Evolutionary conservation across 164 flowering plant genomes (phyloP).

Genomic region (Vitis rotundifolia): DNA sequence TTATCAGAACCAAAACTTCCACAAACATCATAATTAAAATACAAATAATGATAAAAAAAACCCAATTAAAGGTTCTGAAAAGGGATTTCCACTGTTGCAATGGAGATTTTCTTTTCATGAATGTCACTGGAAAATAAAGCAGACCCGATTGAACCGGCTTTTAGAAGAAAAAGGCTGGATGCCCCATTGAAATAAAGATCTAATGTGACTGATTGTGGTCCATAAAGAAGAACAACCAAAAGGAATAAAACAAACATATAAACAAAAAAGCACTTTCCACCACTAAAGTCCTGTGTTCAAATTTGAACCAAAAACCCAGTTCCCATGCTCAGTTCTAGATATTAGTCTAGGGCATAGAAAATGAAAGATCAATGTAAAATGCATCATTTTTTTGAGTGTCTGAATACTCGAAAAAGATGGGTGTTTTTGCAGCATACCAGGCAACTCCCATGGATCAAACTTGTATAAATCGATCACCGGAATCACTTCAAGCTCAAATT

Average conservation of each 20-base stretch:
- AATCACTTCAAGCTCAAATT: constrained; percentile 88
- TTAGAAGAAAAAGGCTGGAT: constrained; percentile 20
- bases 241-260: constrained; percentile 7
- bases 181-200: constrained; percentile 24
- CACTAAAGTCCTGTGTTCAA: constrained; percentile 7
- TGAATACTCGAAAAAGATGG: too few relatives aligned
- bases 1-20: background rate
- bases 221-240: constrained; percentile 13
- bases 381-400: background rate
- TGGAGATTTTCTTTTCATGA: background rate
- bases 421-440: constrained; percentile 45
- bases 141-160: constrained; percentile 17
- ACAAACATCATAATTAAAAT: background rate
- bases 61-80: background rate
- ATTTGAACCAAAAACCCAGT: background rate
- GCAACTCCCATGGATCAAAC: constrained; percentile 94
- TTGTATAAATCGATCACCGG: constrained; percentile 83
- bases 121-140: constrained; percentile 6
- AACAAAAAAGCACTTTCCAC: constrained; percentile 17
- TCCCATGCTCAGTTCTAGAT: background rate
- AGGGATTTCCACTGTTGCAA: background rate
- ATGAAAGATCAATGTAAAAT: background rate
- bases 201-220: background rate
- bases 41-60: too few relatives aligned
- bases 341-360: background rate